Evolutionary conservation across 805 yeast genomes (phyloP).

Genomic region (Teunomyces lycoperdinae): DNA sequence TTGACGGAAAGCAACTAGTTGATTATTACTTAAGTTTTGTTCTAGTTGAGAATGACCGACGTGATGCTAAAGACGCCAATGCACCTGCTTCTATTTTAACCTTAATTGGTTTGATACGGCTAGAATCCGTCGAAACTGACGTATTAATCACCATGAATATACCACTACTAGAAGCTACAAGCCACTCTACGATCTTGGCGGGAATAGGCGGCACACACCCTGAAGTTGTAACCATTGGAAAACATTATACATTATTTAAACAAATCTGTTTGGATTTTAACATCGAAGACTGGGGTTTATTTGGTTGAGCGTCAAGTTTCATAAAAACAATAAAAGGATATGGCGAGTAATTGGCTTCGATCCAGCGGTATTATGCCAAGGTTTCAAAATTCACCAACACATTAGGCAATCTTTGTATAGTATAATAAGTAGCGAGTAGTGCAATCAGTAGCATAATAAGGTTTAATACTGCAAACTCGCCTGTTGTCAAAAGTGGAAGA

Average conservation of each 20-base stretch:
- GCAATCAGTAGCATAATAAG: constrained; percentile 11
- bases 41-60: constrained; percentile 8
- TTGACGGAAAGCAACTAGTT: background rate
- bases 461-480: constrained; percentile 20
- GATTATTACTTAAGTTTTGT: constrained; percentile 4
- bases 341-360: background rate
- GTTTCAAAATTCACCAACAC: constrained; percentile 1
- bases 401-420: constrained; percentile 11
- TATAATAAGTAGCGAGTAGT: constrained; percentile 14
- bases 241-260: constrained; percentile 23
- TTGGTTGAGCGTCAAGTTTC: constrained; percentile 22
- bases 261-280: constrained; percentile 27
- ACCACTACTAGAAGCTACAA: constrained; percentile 31
- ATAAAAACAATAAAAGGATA: background rate
- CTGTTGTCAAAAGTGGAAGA: constrained; percentile 24
- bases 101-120: constrained; percentile 56
- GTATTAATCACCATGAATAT: constrained; percentile 58
- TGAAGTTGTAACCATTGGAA: background rate
- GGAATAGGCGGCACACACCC: background rate
- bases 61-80: constrained; percentile 11
- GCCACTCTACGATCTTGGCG: background rate
- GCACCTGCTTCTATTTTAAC: constrained; percentile 35
- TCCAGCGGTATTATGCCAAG: background rate
- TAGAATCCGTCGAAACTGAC: constrained; percentile 55
- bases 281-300: constrained; percentile 48